phyloP scores from a whole-genome alignment of 257 asterid genomes.

The Forsythia suspensa region DNA sequence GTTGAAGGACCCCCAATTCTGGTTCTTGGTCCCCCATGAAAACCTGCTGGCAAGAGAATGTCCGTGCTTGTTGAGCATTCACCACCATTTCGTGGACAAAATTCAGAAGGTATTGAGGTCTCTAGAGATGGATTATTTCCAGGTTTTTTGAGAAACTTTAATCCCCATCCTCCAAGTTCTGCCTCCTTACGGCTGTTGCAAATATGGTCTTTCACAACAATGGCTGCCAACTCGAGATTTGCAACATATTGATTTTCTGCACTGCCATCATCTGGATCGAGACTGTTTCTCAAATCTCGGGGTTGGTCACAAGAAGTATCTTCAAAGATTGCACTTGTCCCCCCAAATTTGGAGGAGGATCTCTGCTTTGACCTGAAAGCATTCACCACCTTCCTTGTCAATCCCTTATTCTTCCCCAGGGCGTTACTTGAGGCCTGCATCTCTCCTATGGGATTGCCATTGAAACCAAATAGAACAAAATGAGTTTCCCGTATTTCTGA shows the following conservation, averaged over 20 bases:
- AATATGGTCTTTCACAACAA: constrained; percentile 55
- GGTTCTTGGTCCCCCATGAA: constrained; percentile 84
- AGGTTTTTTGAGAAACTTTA: constrained; percentile 71
- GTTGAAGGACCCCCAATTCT: constrained; percentile 68
- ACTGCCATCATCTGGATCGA: constrained; percentile 17
- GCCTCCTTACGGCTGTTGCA: constrained; percentile 38
- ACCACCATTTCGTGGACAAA: constrained; percentile 31
- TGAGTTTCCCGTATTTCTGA: constrained; percentile 59
- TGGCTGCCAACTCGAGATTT: constrained; percentile 76
- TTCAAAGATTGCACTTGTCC: constrained; percentile 45
- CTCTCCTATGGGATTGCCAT: constrained; percentile 34
- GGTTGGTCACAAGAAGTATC: constrained; percentile 47
- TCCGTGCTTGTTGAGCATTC: constrained; percentile 71
- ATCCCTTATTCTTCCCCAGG: constrained; percentile 42
- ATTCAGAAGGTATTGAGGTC: constrained; percentile 25
- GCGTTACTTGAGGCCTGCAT: constrained; percentile 34
- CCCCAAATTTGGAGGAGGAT: constrained; percentile 38
- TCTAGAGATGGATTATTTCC: constrained; percentile 18
- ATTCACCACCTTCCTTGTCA: constrained; percentile 53
- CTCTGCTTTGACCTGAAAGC: constrained; percentile 53
- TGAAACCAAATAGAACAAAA: constrained; percentile 56
- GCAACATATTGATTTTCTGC: constrained; percentile 34
- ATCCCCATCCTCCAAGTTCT: constrained; percentile 84
- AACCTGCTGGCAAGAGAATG: constrained; percentile 69
- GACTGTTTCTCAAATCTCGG: constrained; percentile 27